Conservation (phyloP, 768 basidiomycete species). For the Tylopilus sp. region DNA sequence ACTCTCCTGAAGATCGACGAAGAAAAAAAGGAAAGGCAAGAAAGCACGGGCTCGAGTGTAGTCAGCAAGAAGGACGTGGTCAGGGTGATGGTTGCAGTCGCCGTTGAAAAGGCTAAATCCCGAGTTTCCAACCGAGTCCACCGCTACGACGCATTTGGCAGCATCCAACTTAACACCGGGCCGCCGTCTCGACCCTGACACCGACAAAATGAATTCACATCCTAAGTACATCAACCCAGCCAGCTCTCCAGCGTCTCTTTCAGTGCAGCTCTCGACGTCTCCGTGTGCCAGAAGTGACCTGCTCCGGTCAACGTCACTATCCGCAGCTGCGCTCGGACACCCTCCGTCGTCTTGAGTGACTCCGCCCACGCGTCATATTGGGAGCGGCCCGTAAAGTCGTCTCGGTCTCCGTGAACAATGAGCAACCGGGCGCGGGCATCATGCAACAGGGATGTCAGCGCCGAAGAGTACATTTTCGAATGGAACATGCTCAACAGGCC, state of each 20-base stretch:
- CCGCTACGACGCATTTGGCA: slow-evolving; percentile 18
- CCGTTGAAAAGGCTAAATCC: not conserved
- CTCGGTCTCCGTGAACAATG: slow-evolving; percentile 61
- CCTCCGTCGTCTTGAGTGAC: slow-evolving; percentile 31
- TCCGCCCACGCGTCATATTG: slow-evolving; percentile 57
- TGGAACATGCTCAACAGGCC: slow-evolving; percentile 68
- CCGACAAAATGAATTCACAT: not conserved
- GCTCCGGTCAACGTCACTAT: slow-evolving; percentile 43
- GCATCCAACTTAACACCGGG: not conserved
- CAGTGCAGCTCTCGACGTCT: slow-evolving; percentile 20
- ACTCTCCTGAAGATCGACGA: slow-evolving; percentile 19
- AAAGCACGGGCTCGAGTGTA: slow-evolving; percentile 13
- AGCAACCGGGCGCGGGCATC: slow-evolving; percentile 51
- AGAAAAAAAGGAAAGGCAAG: slow-evolving; percentile 8
- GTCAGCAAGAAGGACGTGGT: slow-evolving; percentile 14
- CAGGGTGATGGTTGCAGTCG: slow-evolving; percentile 28
- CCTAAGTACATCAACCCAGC: slow-evolving; percentile 10
- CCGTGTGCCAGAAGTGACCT: slow-evolving; percentile 66
- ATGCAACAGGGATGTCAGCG: slow-evolving; percentile 48
- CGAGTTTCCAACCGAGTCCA: slow-evolving; percentile 7
- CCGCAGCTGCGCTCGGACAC: slow-evolving; percentile 26
- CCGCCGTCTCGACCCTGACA: slow-evolving; percentile 9
- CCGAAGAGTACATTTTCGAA: slow-evolving; percentile 48
- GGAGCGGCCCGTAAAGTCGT: slow-evolving; percentile 62
- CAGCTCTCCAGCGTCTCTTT: slow-evolving; percentile 21